phyloP scores from a whole-genome alignment of 2,329 filamentous ascomycete species.

The Fusarium sp. region DNA sequence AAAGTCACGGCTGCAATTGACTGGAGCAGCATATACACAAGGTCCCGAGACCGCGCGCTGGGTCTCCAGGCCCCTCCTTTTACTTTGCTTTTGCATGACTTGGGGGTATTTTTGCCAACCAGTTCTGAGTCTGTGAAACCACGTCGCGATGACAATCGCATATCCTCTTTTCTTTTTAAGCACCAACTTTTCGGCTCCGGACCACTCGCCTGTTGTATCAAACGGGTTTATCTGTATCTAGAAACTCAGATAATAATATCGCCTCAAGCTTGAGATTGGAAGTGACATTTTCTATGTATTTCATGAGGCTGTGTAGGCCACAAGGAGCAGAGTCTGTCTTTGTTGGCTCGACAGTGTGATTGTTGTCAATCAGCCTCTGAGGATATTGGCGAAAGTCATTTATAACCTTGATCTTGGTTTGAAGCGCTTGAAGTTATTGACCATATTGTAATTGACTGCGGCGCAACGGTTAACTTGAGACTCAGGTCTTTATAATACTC shows the following conservation, averaged over 20 bases:
- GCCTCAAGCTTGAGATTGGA: conserved; percentile 4
- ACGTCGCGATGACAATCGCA: conserved; percentile 17
- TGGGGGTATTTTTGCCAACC: neutral
- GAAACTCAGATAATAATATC: conserved; percentile 37
- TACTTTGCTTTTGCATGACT: conserved; percentile 6
- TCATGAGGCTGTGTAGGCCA: neutral
- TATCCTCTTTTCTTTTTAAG: conserved; percentile 7
- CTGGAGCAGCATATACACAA: conserved; percentile 25
- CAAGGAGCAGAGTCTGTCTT: neutral
- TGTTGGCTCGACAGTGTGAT: neutral
- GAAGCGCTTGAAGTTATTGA: neutral
- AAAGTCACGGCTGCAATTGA: conserved; percentile 33
- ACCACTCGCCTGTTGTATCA: neutral
- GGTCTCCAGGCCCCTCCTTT: conserved; percentile 3
- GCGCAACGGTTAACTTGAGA: no score
- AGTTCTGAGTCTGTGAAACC: conserved; percentile 8
- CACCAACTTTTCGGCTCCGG: conserved; percentile 3
- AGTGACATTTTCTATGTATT: no score
- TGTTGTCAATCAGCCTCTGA: neutral
- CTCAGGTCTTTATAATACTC: no score
- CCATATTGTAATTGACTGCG: no score
- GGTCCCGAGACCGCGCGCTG: neutral
- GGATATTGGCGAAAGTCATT: neutral
- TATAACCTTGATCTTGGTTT: neutral
- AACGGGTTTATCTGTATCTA: conserved; percentile 28